Percentiles rank a stretch among this genome's conserved stretches.
Conservation (phyloP, 1,139 yeast genomes). For the Yamadazyma diospyri region DNA sequence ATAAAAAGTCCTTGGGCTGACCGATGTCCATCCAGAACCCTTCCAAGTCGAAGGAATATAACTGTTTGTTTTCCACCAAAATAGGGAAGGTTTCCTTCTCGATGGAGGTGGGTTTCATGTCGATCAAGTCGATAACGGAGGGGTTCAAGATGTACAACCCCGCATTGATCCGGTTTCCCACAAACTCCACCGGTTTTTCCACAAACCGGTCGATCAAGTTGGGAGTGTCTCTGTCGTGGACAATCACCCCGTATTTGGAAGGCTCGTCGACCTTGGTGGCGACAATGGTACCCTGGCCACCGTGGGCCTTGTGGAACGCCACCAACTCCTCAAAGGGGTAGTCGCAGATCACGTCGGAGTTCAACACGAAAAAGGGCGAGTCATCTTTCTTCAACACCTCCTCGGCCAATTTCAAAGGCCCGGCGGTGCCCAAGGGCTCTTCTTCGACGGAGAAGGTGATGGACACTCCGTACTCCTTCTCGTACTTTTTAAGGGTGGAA, state of each 20-base stretch:
- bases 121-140: conserved; percentile 91
- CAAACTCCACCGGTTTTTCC: conserved; percentile 99
- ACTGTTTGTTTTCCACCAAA: conserved; percentile 81
- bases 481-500: conserved; percentile 88
- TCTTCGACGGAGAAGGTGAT: conserved; percentile 98
- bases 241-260: conserved; percentile 98
- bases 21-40: conserved; percentile 99
- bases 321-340: conserved; percentile 94
- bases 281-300: conserved; percentile 97
- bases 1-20: conserved; percentile 98
- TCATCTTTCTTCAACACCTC: conserved; percentile 89
- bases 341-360: conserved; percentile 98
- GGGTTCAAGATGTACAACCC: conserved; percentile 98
- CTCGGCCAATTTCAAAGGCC: conserved; percentile 97
- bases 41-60: conserved; percentile 95
- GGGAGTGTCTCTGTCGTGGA: conserved; percentile 89
- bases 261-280: conserved; percentile 99
- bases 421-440: conserved; percentile 99
- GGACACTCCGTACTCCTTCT: conserved; percentile 87
- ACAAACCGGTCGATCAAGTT: conserved; percentile 97
- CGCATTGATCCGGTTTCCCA: conserved; percentile 96
- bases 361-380: conserved; percentile 94
- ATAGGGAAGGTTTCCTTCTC: conserved; percentile 99
- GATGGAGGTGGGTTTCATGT: conserved; percentile 96
- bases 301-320: conserved; percentile 90